Conservation (phyloP, 345 rosid species). For the Luvunga scandens region DNA sequence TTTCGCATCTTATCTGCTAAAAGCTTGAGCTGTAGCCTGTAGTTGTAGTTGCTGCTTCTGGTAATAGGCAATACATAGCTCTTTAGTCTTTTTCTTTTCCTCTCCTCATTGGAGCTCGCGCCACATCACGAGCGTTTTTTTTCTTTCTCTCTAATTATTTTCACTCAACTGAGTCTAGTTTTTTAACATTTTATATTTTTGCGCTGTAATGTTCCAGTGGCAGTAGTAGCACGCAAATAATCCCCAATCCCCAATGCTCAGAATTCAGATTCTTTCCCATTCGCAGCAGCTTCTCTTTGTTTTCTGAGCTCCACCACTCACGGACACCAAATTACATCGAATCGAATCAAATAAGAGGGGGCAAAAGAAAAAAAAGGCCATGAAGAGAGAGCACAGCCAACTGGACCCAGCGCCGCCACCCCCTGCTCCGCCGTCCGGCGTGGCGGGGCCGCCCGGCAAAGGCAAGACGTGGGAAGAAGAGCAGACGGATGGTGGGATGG, state of each 20-base stretch:
- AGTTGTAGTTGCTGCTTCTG: conserved; percentile 19
- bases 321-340: conserved; percentile 4
- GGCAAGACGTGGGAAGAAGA: conserved; percentile 51
- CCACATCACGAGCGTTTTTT: conserved; percentile 49
- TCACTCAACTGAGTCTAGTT: background rate
- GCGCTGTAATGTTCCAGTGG: conserved; percentile 36
- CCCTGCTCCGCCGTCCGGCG: background rate
- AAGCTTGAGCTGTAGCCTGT: conserved; percentile 34
- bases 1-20: background rate
- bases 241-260: conserved; percentile 36
- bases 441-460: conserved; percentile 26
- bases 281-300: conserved; percentile 17
- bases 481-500: conserved; percentile 48
- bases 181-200: background rate
- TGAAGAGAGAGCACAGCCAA: conserved; percentile 56
- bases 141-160: background rate
- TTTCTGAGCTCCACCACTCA: conserved; percentile 20
- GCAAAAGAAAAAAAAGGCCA: background rate
- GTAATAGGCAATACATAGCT: too few relatives aligned
- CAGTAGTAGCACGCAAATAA: conserved; percentile 8
- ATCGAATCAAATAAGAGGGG: background rate
- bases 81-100: background rate
- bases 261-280: conserved; percentile 47
- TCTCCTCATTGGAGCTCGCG: conserved; percentile 43
- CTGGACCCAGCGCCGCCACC: conserved; percentile 24